Evolutionary conservation across 2,329 filamentous ascomycete species (phyloP).

Genomic region (Ophiostoma tasmaniense): DNA sequence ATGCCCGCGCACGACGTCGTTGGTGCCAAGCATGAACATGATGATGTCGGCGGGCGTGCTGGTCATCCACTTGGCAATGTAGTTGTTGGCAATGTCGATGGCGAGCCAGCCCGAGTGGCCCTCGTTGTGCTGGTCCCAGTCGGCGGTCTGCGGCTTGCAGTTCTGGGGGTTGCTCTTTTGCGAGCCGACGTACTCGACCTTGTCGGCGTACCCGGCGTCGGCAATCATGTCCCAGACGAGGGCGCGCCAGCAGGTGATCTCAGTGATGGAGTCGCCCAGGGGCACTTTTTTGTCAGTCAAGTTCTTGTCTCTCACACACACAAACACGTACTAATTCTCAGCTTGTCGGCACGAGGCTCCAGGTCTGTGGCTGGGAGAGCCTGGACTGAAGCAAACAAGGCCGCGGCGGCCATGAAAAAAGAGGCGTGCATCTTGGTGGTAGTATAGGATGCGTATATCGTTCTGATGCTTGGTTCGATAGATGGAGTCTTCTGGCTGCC

Average conservation of each 20-base stretch:
- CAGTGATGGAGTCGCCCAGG: neutral
- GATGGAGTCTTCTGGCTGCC: neutral
- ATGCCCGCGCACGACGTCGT: neutral
- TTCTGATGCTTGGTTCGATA: neutral
- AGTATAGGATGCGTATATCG: neutral
- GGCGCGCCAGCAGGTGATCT: conserved; percentile 32
- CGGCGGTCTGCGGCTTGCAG: conserved; percentile 28
- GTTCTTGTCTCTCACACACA: neutral
- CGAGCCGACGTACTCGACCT: conserved; percentile 36
- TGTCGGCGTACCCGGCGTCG: conserved; percentile 27
- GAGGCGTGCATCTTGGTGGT: neutral
- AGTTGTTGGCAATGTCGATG: conserved; percentile 35
- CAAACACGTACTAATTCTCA: neutral
- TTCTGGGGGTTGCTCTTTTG: conserved; percentile 31
- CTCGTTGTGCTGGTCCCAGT: conserved; percentile 35
- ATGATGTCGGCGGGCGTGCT: neutral
- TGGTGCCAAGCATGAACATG: neutral
- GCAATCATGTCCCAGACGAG: conserved; percentile 34
- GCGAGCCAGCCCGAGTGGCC: conserved; percentile 37
- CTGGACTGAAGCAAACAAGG: neutral
- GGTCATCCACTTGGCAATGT: conserved; percentile 20
- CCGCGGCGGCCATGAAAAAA: neutral
- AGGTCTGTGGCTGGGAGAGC: neutral
- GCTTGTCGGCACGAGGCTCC: neutral
- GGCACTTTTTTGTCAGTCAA: neutral